Base-by-base conservation (phyloP, 176 grass and related monocot species). In the Bonia amplexicaulis region DNA sequence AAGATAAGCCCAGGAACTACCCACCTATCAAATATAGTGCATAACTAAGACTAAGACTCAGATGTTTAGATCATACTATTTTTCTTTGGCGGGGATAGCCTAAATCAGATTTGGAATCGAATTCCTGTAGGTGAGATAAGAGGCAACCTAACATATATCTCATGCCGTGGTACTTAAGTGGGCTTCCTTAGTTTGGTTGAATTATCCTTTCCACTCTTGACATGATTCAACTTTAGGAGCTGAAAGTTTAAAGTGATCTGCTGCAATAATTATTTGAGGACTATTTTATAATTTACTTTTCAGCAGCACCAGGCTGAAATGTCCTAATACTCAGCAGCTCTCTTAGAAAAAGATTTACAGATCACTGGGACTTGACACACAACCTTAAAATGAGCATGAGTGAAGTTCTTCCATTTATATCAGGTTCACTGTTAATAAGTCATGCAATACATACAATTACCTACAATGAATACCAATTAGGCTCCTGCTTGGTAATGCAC, bases 11-110 rank as follows among this genome's bases (percentile, higher is more conserved):
- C 20, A 54, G 4, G 14, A 76, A 70, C 14, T 69, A 47, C 27
- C 55, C 71, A 40, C 69, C 23, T 80, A 59, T 53, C 48, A 61
- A 78, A 62, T 83, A 71, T 39, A 80, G 20, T 66, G 60, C 77
- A 37, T 66, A 66, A 66, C 44, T 42, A 65, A 78, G 54, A 72
- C 22, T 51, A 64, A 73, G 44, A 65, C 22, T 51, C 14, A 72
- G 40, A 4, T 63, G 11, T 73, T 27, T 71, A 33, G 23, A 2
- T 63, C 41, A 37, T 9, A 42, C 19, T 54, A 26, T 47, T 33
- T 29, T 88, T 51, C 6, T 76, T 35, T 82, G 59, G 15, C 48
- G 20, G 57, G 44, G 11, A 44, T 6, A 78, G 17, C 66, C 69
- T 78, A 72, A 71, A 23, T 52, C 40, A 20, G 42, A 71, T 12